These are phyloP conservation scores for Sicyos edulis DNA, from an alignment of 306 rosid genomes.

Conservation along the genomic window DNA sequence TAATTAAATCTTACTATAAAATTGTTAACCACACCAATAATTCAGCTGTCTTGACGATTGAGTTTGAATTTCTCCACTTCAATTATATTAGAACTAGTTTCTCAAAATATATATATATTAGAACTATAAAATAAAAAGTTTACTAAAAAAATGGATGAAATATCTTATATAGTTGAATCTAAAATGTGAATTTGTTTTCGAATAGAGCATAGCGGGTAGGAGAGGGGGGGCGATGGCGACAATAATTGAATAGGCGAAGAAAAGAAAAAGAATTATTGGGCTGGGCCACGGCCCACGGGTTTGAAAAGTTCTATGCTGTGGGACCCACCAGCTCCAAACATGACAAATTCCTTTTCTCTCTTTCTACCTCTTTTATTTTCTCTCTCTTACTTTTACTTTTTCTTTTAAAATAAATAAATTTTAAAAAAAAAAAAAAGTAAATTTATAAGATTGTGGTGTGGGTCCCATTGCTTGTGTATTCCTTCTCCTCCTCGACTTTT, in stretches of 20 bases:
- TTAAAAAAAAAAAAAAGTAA: not conserved
- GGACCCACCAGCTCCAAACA: constrained; percentile 15
- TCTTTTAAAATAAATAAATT: not conserved
- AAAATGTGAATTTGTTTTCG: no score
- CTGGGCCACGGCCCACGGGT: constrained; percentile 22
- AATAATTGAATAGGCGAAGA: constrained; percentile 7
- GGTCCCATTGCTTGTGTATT: not conserved
- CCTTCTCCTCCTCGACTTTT: not conserved
- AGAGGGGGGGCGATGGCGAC: not conserved
- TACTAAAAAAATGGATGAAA: no score
- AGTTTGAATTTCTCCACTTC: no score
- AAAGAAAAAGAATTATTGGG: not conserved
- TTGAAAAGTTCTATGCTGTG: not conserved
- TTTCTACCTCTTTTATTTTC: not conserved
- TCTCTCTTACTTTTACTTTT: not conserved
- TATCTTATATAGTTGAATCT: no score
- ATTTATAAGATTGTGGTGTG: not conserved
- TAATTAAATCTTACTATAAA: no score
- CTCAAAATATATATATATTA: no score
- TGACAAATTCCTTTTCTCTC: constrained; percentile 1
- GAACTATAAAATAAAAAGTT: no score
- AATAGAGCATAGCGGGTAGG: not conserved
- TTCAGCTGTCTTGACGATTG: no score
- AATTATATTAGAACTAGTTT: no score
- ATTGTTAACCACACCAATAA: no score